Evolutionary conservation across 495 filamentous ascomycete genomes (phyloP).

Genomic region (Tricharina praecox): DNA sequence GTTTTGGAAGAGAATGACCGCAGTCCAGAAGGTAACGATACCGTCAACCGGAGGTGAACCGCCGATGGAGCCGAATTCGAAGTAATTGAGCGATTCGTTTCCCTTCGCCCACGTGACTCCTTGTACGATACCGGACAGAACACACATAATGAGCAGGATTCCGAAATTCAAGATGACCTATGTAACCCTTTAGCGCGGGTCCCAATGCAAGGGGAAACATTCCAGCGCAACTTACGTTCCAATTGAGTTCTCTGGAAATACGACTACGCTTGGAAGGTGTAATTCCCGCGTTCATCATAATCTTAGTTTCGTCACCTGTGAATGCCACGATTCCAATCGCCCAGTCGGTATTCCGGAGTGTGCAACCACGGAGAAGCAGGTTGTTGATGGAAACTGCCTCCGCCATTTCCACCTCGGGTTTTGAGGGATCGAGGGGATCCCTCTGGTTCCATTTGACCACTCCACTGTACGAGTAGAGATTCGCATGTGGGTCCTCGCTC

Average conservation of each 20-base stretch:
- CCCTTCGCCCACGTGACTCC: slow-evolving; percentile 62
- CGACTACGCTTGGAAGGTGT: slow-evolving; percentile 90
- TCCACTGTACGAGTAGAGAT: slow-evolving; percentile 84
- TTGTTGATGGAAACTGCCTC: slow-evolving; percentile 94
- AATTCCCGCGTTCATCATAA: slow-evolving; percentile 96
- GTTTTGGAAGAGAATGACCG: slow-evolving; percentile 89
- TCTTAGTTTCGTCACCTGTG: slow-evolving; percentile 94
- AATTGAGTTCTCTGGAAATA: slow-evolving; percentile 83
- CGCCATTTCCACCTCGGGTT: slow-evolving; percentile 54
- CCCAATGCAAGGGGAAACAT: not conserved
- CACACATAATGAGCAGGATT: slow-evolving; percentile 77
- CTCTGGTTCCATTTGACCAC: slow-evolving; percentile 74
- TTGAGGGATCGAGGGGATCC: slow-evolving; percentile 42
- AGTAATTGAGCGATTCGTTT: slow-evolving; percentile 59
- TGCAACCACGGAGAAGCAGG: slow-evolving; percentile 79
- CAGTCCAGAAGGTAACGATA: slow-evolving; percentile 91
- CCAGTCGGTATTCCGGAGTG: slow-evolving; percentile 93
- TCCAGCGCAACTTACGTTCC: slow-evolving; percentile 47
- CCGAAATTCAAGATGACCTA: slow-evolving; percentile 72
- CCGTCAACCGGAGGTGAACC: slow-evolving; percentile 61
- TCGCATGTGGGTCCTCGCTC: slow-evolving; percentile 80
- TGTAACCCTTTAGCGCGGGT: slow-evolving; percentile 6
- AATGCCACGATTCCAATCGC: slow-evolving; percentile 87
- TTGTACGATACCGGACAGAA: slow-evolving; percentile 68
- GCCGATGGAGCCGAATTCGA: slow-evolving; percentile 77